Percentiles rank a stretch among this genome's conserved stretches.
phyloP scores from a whole-genome alignment of 2,329 filamentous ascomycete genomes.

The Epichloe gansuensis region DNA sequence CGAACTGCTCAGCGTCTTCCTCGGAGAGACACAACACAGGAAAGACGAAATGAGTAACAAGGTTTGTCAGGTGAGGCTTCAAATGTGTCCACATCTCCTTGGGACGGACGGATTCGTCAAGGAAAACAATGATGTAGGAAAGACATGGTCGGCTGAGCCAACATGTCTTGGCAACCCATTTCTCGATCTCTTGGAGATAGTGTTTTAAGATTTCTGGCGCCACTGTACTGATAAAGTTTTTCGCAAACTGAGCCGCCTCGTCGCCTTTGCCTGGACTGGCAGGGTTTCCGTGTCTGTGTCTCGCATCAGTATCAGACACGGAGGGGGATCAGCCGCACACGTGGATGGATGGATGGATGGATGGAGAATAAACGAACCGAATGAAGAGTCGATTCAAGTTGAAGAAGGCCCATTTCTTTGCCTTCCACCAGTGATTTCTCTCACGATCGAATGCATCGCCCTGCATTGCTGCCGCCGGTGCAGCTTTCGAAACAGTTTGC shows the following conservation, averaged over 20 bases:
- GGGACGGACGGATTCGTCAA: slow-evolving; percentile 94
- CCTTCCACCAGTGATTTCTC: slow-evolving; percentile 97
- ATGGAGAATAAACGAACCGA: slow-evolving; percentile 39
- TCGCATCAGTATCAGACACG: neutral
- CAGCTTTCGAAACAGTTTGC: slow-evolving; percentile 72
- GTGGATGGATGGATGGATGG: neutral
- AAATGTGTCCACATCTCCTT: slow-evolving; percentile 95
- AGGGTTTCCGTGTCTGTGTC: slow-evolving; percentile 73
- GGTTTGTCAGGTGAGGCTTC: slow-evolving; percentile 82
- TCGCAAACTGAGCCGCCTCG: slow-evolving; percentile 71
- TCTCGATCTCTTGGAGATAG: slow-evolving; percentile 89
- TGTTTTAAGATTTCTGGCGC: slow-evolving; percentile 93
- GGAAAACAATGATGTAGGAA: slow-evolving; percentile 84
- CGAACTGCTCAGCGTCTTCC: slow-evolving; percentile 87
- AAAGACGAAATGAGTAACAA: slow-evolving; percentile 91
- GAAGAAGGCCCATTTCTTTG: slow-evolving; percentile 98
- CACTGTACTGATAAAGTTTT: slow-evolving; percentile 80
- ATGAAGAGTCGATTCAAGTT: slow-evolving; percentile 95
- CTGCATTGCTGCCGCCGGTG: slow-evolving; percentile 71
- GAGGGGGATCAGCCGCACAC: too few species aligned
- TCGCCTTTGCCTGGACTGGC: slow-evolving; percentile 59
- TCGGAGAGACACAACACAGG: slow-evolving; percentile 85
- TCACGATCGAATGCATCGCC: slow-evolving; percentile 76
- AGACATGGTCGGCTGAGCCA: slow-evolving; percentile 93
- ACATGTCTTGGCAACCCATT: slow-evolving; percentile 87